These are phyloP conservation scores for Nasturtium officinale DNA, from an alignment of 345 rosid species.

Conservation along the genomic window DNA sequence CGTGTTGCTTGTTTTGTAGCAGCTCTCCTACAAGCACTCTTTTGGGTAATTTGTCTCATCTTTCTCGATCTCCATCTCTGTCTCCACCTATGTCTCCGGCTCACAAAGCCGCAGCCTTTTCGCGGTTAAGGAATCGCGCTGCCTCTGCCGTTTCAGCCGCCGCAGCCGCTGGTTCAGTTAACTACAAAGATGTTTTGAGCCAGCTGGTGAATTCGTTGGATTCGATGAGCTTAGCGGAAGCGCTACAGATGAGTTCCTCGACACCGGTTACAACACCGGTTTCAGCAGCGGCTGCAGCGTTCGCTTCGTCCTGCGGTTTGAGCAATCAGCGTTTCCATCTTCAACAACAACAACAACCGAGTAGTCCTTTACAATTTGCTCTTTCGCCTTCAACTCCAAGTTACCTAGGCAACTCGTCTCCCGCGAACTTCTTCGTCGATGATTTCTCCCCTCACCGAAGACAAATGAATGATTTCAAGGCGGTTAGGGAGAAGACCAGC, in stretches of 20 bases:
- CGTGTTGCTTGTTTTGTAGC: constrained; percentile 64
- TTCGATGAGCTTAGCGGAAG: constrained; percentile 38
- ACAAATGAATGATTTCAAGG: constrained; percentile 17
- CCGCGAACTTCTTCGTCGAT: constrained; percentile 4
- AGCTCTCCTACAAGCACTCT: constrained; percentile 84
- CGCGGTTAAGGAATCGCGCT: constrained; percentile 45
- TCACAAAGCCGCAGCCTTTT: constrained; percentile 40
- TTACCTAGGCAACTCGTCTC: constrained; percentile 27
- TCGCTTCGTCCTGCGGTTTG: constrained; percentile 36
- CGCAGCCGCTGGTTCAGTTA: constrained; percentile 30
- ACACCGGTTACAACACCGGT: constrained; percentile 35
- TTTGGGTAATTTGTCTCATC: constrained; percentile 53
- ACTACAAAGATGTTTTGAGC: constrained; percentile 57
- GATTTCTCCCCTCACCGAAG: constrained; percentile 36
- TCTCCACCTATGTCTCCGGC: constrained; percentile 84
- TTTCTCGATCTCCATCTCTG: constrained; percentile 54
- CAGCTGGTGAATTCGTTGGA: constrained; percentile 68
- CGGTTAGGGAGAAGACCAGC: constrained; percentile 22
- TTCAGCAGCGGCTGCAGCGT: constrained; percentile 32
- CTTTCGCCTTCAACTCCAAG: constrained; percentile 43
- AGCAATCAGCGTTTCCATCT: constrained; percentile 31
- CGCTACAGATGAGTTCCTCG: constrained; percentile 30
- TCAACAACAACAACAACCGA: constrained; percentile 25
- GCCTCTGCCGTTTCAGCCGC: constrained; percentile 31
- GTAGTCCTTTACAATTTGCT: constrained; percentile 36